Percentiles rank a stretch among this genome's conserved stretches.
Conservation (phyloP, 2,329 filamentous ascomycete species). For the Blumeriella jaapii region DNA sequence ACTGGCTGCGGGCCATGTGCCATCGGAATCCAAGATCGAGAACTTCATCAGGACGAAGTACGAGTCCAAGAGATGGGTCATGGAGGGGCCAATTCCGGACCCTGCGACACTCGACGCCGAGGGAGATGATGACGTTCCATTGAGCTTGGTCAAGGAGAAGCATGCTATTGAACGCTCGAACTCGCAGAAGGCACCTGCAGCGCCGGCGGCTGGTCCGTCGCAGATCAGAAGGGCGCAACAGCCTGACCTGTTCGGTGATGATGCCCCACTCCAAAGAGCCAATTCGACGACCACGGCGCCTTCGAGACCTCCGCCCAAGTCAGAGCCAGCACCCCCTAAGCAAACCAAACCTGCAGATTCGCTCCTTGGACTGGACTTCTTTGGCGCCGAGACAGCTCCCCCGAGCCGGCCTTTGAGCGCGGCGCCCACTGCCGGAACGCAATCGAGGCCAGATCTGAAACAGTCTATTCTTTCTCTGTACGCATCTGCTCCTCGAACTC, state of each 20-base stretch:
- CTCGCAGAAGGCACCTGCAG: conserved; percentile 25
- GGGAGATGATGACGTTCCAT: conserved; percentile 70
- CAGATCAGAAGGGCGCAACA: conserved; percentile 36
- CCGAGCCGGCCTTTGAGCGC: conserved; percentile 78
- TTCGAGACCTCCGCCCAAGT: conserved; percentile 42
- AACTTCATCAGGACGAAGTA: conserved; percentile 99
- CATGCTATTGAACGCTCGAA: conserved; percentile 45
- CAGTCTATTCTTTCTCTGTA: conserved; percentile 96
- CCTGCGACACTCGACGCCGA: conserved; percentile 76
- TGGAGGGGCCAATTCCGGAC: conserved; percentile 91
- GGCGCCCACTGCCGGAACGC: conserved; percentile 48
- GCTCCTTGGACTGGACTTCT: conserved; percentile 83
- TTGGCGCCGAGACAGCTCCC: conserved; percentile 58
- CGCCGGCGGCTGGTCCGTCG: conserved; percentile 19
- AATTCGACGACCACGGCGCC: conserved; percentile 58
- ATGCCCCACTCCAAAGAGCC: conserved; percentile 51
- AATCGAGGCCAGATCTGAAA: conserved; percentile 85
- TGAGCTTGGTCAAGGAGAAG: conserved; percentile 54
- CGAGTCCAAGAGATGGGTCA: conserved; percentile 97
- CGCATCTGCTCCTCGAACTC: conserved; percentile 70
- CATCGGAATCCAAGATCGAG: conserved; percentile 96
- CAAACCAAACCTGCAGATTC: conserved; percentile 70
- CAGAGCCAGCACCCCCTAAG: conserved; percentile 54
- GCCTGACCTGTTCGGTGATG: conserved; percentile 74
- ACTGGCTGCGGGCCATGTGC: conserved; percentile 78